Conservation (phyloP, 352 stramenopile genomes). For the Phytophthora citricola region DNA sequence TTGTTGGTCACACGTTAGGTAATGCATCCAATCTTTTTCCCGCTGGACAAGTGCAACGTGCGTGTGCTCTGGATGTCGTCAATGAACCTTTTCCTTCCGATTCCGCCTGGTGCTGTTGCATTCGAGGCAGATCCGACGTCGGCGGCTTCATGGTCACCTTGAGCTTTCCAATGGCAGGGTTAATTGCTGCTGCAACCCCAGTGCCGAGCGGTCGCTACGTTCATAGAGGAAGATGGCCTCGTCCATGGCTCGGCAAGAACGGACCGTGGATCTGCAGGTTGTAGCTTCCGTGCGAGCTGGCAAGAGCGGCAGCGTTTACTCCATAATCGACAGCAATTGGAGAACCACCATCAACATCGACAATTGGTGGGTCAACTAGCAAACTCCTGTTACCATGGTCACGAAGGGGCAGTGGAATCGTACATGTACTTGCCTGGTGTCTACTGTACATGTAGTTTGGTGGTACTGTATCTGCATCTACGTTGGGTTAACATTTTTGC, state of each 20-base stretch:
- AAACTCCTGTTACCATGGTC: too few relatives aligned
- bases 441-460: too few relatives aligned
- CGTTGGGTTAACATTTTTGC: too few relatives aligned
- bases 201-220: slow-evolving; percentile 1
- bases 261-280: slow-evolving; percentile 22
- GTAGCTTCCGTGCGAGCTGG: slow-evolving; percentile 12
- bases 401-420: too few relatives aligned
- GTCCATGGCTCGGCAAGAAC: slow-evolving; percentile 11
- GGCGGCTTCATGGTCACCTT: not conserved
- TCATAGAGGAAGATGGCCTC: slow-evolving; percentile 9
- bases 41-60: slow-evolving; percentile 19
- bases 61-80: slow-evolving; percentile 14
- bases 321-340: too few relatives aligned
- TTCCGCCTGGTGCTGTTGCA: slow-evolving; percentile 21
- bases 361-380: too few relatives aligned
- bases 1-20: slow-evolving; percentile 18
- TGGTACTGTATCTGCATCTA: too few relatives aligned
- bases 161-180: not conserved
- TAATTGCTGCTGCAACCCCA: slow-evolving; percentile 19
- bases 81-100: slow-evolving; percentile 14
- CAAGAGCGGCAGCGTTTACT: not conserved
- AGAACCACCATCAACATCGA: not conserved
- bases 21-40: slow-evolving; percentile 17
- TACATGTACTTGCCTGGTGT: too few relatives aligned
- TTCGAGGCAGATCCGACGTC: slow-evolving; percentile 10